phyloP scores from a whole-genome alignment of 1,139 yeast species.

The Yamadazyma triangularis region DNA sequence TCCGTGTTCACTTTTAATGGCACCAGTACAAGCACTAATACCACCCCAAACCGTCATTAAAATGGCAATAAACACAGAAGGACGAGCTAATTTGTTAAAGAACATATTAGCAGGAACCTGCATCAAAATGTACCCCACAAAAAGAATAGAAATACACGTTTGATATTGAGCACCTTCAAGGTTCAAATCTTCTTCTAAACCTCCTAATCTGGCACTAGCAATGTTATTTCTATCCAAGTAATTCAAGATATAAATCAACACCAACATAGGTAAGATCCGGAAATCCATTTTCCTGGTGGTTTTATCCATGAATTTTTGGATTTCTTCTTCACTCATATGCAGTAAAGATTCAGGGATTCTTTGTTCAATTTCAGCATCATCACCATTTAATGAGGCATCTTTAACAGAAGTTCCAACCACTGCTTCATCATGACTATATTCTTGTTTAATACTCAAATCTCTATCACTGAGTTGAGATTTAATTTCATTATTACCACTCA shows the following conservation, averaged over 20 bases:
- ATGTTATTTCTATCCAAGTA: slow-evolving; percentile 59
- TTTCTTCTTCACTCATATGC: slow-evolving; percentile 30
- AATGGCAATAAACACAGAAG: slow-evolving; percentile 45
- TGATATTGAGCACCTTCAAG: slow-evolving; percentile 49
- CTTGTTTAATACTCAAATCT: too few species aligned
- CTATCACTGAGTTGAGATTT: too few species aligned
- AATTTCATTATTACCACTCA: too few species aligned
- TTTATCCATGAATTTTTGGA: slow-evolving; percentile 32
- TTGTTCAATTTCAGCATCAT: slow-evolving; percentile 1
- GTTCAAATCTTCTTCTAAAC: slow-evolving; percentile 47
- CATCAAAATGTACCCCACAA: slow-evolving; percentile 58
- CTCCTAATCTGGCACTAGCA: slow-evolving; percentile 59
- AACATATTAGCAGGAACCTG: slow-evolving; percentile 54
- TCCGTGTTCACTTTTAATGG: slow-evolving; percentile 16
- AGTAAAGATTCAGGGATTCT: slow-evolving; percentile 30
- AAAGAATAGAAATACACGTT: slow-evolving; percentile 52
- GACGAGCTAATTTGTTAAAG: slow-evolving; percentile 46
- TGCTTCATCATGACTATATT: too few species aligned
- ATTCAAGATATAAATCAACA: slow-evolving; percentile 48
- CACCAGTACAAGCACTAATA: slow-evolving; percentile 38
- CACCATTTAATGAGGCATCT: background rate
- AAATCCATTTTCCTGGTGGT: slow-evolving; percentile 47
- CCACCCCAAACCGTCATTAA: slow-evolving; percentile 54
- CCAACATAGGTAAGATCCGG: slow-evolving; percentile 52
- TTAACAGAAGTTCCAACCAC: too few species aligned